Conservation (phyloP, 2,329 filamentous ascomycete genomes). For the Alternaria arborescens region DNA sequence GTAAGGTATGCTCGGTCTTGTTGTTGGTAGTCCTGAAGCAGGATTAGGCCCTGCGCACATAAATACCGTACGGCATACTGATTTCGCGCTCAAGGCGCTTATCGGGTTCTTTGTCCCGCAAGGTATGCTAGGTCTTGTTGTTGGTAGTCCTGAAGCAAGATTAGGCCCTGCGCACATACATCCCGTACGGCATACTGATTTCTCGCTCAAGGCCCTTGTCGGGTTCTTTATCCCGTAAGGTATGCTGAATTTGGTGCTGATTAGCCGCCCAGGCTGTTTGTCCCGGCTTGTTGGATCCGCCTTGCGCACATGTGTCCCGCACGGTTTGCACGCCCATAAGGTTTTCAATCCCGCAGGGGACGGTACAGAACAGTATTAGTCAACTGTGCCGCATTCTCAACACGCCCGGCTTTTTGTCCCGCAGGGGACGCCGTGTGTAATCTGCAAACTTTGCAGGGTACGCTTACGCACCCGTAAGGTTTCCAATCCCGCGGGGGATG, state of each 20-base stretch:
- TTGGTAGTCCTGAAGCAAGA: not conserved
- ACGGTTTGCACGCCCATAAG: too few relatives aligned
- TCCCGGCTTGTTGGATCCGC: too few relatives aligned
- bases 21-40: not conserved
- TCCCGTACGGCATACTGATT: not conserved
- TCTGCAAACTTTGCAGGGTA: too few relatives aligned
- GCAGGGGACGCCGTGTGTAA: too few relatives aligned
- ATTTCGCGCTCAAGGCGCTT: not conserved
- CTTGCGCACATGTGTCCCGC: too few relatives aligned
- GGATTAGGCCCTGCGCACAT: not conserved
- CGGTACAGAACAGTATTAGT: too few relatives aligned
- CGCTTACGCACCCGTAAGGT: too few relatives aligned
- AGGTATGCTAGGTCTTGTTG: not conserved
- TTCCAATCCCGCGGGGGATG: too few relatives aligned
- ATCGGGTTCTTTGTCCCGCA: not conserved
- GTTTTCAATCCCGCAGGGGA: too few relatives aligned
- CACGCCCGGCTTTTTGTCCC: too few relatives aligned
- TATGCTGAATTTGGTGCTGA: not conserved
- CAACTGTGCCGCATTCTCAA: too few relatives aligned
- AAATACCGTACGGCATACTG: not conserved
- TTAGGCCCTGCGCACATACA: not conserved
- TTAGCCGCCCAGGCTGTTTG: too few relatives aligned
- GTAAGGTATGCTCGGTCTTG: not conserved
- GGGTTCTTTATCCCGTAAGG: not conserved
- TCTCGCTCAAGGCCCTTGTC: not conserved